Evolutionary conservation across 345 rosid genomes (phyloP).

Genomic region (Nasturtium officinale): DNA sequence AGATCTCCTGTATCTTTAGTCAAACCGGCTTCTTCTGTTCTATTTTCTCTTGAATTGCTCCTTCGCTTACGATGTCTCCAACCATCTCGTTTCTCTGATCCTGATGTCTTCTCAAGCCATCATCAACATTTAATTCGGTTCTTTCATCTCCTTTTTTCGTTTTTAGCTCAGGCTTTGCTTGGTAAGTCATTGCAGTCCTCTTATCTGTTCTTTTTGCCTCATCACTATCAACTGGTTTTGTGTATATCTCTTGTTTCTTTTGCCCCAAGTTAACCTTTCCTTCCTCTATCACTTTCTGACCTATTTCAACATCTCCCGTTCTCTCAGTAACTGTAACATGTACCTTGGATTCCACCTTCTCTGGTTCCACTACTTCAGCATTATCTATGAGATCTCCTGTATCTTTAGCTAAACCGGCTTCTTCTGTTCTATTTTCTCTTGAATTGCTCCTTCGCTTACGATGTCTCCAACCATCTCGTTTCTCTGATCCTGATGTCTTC

Average conservation of each 20-base stretch:
- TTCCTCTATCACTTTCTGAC: slow-evolving; percentile 19
- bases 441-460: slow-evolving; percentile 15
- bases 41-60: slow-evolving; percentile 1
- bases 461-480: background rate
- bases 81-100: background rate
- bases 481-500: slow-evolving; percentile 3
- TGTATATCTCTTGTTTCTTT: slow-evolving; percentile 9
- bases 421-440: slow-evolving; percentile 4
- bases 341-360: slow-evolving; percentile 20
- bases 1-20: slow-evolving; percentile 11
- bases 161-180: slow-evolving; percentile 13
- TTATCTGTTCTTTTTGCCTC: slow-evolving; percentile 23
- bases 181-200: background rate
- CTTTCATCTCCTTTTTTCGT: slow-evolving; percentile 14
- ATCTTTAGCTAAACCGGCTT: slow-evolving; percentile 20
- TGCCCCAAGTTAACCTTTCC: slow-evolving; percentile 1
- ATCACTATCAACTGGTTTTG: slow-evolving; percentile 5
- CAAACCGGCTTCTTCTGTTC: slow-evolving; percentile 9
- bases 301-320: slow-evolving; percentile 21
- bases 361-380: background rate
- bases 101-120: background rate
- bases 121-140: background rate
- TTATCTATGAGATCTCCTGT: slow-evolving; percentile 2
- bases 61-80: slow-evolving; percentile 12
- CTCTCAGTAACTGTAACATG: slow-evolving; percentile 2